Evolutionary conservation across 1,284 basidiomycete genomes (phyloP), one percentile per base, ranked within the genome.

Genomic region (Malassezia caprae): DNA sequence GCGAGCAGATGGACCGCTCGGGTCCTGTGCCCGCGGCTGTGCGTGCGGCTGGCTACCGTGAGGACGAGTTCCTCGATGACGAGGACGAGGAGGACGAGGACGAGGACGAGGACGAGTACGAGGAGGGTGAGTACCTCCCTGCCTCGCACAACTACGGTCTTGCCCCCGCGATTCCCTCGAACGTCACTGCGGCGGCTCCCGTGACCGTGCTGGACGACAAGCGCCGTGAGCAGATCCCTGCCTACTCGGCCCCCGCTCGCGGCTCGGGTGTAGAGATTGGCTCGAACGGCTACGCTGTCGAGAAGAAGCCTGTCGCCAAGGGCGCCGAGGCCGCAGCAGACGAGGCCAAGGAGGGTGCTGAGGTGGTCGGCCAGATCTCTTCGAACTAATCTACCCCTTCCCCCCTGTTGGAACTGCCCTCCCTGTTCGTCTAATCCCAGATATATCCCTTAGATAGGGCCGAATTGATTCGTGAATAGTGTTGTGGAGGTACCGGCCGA

Each of bases 11-110:
- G 79, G 89, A 96, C 78, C 80, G 93, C 51, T 84, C 84, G 47
- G 93, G 94, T 4, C 90, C 89, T 10, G 87, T 98, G 17, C 87
- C 87, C 40, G 89, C 90, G 23, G 91, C 90, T 46, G 93, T 98
- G 28, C 81, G 90, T 54, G 81, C 83, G 21, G 90, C 83, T 1
- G 91, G 91, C 31, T 94, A 90, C 76, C 77, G 79, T 79, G 67
- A 62, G 57, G 71, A 73, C 49, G 68, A 72, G 48, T 75, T 82
- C 47, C 81, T 80, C 13, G 82, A 83, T 19, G 82, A 82, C 41
- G 83, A 81, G 17, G 84, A 83, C 50, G 84, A 83, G 8, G 83
- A 81, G 34, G 68, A 69, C 7, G 58, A 60, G 17, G 63, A 65
- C 45, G 59, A 69, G 41, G 82, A 83, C 15, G 84, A 81, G 51